Conservation (phyloP, 164 flowering plant species). For the Sextonia rubra region DNA sequence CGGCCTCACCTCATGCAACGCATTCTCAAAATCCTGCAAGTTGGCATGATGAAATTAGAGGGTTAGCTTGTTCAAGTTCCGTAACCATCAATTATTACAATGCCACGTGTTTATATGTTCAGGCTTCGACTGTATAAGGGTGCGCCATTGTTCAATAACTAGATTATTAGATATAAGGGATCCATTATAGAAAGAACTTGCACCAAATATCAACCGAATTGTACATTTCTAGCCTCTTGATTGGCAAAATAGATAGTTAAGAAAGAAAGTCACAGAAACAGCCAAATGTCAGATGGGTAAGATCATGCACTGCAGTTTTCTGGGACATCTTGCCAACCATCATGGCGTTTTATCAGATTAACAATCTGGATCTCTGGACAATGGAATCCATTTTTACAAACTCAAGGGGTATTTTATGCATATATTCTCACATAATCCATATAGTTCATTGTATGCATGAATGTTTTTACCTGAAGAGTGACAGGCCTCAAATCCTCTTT, state of each 20-base stretch:
- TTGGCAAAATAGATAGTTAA: too few species aligned
- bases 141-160: not conserved
- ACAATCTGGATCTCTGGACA: not conserved
- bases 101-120: not conserved
- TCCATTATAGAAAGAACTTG: not conserved
- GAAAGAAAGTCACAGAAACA: too few species aligned
- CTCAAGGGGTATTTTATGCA: not conserved
- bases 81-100: not conserved
- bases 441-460: constrained; percentile 1
- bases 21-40: constrained; percentile 70
- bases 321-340: not conserved
- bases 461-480: constrained; percentile 56
- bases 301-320: not conserved
- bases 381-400: not conserved
- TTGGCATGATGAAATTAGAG: not conserved
- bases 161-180: not conserved
- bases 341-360: not conserved
- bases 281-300: too few species aligned
- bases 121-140: not conserved
- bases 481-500: constrained; percentile 91
- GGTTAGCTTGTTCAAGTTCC: not conserved
- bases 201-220: not conserved
- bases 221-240: not conserved
- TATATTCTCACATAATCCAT: not conserved
- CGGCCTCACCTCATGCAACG: constrained; percentile 89